Evolutionary conservation across 192 early-diverging fungal species (phyloP), one percentile per base, ranked within the genome.

Genomic region (Mortierella alpina): DNA sequence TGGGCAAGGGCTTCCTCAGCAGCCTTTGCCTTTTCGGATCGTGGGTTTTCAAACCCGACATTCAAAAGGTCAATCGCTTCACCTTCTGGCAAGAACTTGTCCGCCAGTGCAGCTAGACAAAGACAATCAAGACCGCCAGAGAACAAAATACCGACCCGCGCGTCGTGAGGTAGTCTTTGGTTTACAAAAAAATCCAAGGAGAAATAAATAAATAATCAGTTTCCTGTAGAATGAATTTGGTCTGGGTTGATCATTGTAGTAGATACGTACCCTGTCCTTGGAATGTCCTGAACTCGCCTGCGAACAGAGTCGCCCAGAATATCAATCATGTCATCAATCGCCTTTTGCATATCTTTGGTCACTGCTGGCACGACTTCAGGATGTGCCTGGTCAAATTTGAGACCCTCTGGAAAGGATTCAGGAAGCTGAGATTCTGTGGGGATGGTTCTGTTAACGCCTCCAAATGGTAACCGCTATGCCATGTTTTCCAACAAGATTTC

Each of bases 91-190:
- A 98, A 77, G 52, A 93, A 87, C 31, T 66, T 81, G 71, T 96
- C 86, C 6, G 92, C 90, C 7, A 99, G 85, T 0, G 94, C 96
- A 0, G 97, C 96, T 12, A 99, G 84, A 18, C 88, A 87, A 40
- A 94, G 93, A 87, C 97, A 99, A 83, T 99, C 97, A 10, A 99
- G 74, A 15, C 97, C 97, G 18, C 97, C 97, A 2, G 96, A 98
- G 68, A 99, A 99, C 52, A 99, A 72, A 23, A 98, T 86, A 0
- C 86, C 95, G 4, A 96, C 84, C 23, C 93, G 83, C 39, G 92
- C 86, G 14, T 73, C 63, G 41, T 75, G 67, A 22, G 41, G 23
- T 17, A 45, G 42, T 23, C 65, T 67, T 41, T 22, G 6, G 46
- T 11, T 50, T 40, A 40, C 31, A 39, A 64, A 13, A 64, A 64